phyloP scores from a whole-genome alignment of 768 basidiomycete genomes.

The Boletus insuetus region DNA sequence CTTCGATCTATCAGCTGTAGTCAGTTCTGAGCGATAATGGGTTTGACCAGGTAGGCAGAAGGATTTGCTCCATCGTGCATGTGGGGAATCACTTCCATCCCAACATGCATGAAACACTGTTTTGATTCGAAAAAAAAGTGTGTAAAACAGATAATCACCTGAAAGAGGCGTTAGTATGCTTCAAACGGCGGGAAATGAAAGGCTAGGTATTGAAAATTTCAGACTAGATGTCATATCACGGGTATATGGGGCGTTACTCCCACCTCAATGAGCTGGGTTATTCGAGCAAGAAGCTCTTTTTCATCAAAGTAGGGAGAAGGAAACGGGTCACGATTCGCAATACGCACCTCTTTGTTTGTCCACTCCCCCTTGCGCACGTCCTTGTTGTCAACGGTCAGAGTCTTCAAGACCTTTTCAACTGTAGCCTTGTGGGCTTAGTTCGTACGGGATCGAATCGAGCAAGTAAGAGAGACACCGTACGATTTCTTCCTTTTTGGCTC shows the following conservation, averaged over 20 bases:
- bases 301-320: conserved; percentile 45
- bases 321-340: background rate
- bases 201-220: conserved; percentile 26
- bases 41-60: background rate
- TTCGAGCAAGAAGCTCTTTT: conserved; percentile 78
- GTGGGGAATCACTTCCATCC: conserved; percentile 81
- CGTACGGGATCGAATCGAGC: conserved; percentile 3
- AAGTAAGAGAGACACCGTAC: conserved; percentile 41
- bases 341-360: conserved; percentile 92
- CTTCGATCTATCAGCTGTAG: conserved; percentile 62
- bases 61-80: conserved; percentile 28
- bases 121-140: conserved; percentile 40
- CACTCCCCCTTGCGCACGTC: conserved; percentile 93
- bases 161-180: conserved; percentile 6
- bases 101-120: conserved; percentile 70
- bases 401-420: conserved; percentile 81
- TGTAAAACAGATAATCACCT: conserved; percentile 21
- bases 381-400: conserved; percentile 74
- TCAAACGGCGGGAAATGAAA: background rate
- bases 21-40: conserved; percentile 10
- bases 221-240: conserved; percentile 60
- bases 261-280: conserved; percentile 96
- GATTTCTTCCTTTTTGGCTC: conserved; percentile 94
- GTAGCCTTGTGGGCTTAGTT: conserved; percentile 52
- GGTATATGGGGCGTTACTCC: conserved; percentile 86